These are phyloP conservation scores for Russula compacta DNA, from an alignment of 768 basidiomycete genomes.

Conservation along the genomic window DNA sequence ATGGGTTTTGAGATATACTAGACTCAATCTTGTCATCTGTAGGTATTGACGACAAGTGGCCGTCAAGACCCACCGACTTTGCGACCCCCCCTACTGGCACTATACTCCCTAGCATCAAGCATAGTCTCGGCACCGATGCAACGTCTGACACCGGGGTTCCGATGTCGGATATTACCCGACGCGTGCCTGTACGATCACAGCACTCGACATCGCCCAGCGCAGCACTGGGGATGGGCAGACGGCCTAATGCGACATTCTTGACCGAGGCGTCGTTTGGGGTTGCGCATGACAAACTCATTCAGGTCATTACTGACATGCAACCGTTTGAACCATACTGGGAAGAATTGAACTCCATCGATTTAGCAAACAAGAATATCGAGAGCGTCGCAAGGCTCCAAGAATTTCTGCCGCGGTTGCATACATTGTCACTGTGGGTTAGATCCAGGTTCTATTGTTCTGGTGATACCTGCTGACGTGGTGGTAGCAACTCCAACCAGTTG, in stretches of 20 bases:
- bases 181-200: conserved; percentile 22
- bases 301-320: conserved; percentile 89
- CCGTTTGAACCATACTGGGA: conserved; percentile 97
- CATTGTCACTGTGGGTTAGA: conserved; percentile 60
- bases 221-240: conserved; percentile 5
- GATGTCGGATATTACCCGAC: neutral
- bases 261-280: conserved; percentile 97
- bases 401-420: conserved; percentile 76
- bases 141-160: conserved; percentile 22
- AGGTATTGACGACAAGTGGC: conserved; percentile 39
- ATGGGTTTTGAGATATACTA: conserved; percentile 2
- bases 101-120: conserved; percentile 34
- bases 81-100: conserved; percentile 34
- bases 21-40: neutral
- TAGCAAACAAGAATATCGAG: conserved; percentile 63
- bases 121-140: conserved; percentile 13
- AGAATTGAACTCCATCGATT: conserved; percentile 58
- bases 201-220: conserved; percentile 23
- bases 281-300: conserved; percentile 83
- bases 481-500: conserved; percentile 64
- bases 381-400: conserved; percentile 83
- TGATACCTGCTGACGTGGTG: neutral
- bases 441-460: neutral
- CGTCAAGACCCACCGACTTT: conserved; percentile 44
- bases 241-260: conserved; percentile 57